Conservation (phyloP, 1,284 basidiomycete species). For the Sanguinoderma infundibulare region DNA sequence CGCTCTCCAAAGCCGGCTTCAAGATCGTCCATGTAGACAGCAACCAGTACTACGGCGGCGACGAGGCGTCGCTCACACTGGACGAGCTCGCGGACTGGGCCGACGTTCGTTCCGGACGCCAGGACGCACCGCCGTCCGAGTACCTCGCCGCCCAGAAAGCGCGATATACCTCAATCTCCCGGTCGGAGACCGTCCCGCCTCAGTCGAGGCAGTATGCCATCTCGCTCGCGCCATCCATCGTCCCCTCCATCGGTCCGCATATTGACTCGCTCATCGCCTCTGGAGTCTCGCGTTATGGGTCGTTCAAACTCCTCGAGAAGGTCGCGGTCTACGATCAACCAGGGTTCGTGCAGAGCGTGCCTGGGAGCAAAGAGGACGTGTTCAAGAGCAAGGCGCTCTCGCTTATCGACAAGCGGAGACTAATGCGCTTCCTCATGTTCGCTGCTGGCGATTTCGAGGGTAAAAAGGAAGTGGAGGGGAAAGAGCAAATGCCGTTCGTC, state of each 20-base stretch:
- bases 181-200: slow-evolving; percentile 47
- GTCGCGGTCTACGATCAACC: slow-evolving; percentile 62
- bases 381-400: slow-evolving; percentile 85
- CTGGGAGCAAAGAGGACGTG: slow-evolving; percentile 91
- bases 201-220: slow-evolving; percentile 83
- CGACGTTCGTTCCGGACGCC: slow-evolving; percentile 36
- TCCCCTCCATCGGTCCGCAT: slow-evolving; percentile 81
- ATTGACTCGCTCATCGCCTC: slow-evolving; percentile 84
- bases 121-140: slow-evolving; percentile 18
- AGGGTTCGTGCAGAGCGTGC: slow-evolving; percentile 67
- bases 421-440: slow-evolving; percentile 93
- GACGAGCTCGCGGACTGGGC: slow-evolving; percentile 83
- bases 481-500: slow-evolving; percentile 58
- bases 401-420: slow-evolving; percentile 85
- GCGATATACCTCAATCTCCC: slow-evolving; percentile 46
- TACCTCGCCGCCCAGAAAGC: slow-evolving; percentile 34
- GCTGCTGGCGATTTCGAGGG: slow-evolving; percentile 77
- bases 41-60: slow-evolving; percentile 85
- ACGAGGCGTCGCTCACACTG: slow-evolving; percentile 82
- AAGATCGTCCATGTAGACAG: slow-evolving; percentile 88
- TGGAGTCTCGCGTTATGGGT: slow-evolving; percentile 89
- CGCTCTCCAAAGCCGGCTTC: slow-evolving; percentile 87
- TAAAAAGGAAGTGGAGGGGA: slow-evolving; percentile 62
- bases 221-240: slow-evolving; percentile 82
- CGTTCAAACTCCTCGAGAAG: slow-evolving; percentile 86